Percentiles rank a stretch among this genome's conserved stretches.
Conservation (phyloP, 129 eudicot species). For the Centella asiatica region DNA sequence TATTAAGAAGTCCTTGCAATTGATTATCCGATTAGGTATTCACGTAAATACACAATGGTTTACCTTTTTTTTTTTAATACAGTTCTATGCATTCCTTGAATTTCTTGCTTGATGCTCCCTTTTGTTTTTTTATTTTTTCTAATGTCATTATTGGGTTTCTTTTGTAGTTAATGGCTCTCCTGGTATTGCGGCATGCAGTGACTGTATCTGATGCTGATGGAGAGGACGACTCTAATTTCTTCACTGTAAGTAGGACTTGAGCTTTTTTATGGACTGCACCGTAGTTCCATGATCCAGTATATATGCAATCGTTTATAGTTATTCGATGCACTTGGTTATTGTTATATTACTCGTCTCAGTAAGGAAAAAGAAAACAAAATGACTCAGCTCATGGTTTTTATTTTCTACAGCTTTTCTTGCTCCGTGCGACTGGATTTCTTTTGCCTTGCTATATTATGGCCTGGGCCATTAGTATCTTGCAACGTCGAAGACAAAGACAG, state of each 20-base stretch:
- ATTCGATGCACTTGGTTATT: not conserved
- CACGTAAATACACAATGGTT: too few species aligned
- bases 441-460: conserved; percentile 95
- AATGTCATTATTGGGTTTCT: not conserved
- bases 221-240: conserved; percentile 66
- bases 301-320: not conserved
- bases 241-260: conserved; percentile 47
- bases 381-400: not conserved
- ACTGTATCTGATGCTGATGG: conserved; percentile 59
- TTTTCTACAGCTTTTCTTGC: conserved; percentile 68
- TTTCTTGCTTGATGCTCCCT: too few species aligned
- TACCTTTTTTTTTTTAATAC: too few species aligned
- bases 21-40: too few species aligned
- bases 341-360: too few species aligned
- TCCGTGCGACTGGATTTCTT: conserved; percentile 90
- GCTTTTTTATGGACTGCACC: not conserved
- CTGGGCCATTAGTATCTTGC: conserved; percentile 93
- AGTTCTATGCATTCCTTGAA: not conserved
- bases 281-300: not conserved
- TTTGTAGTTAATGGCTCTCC: conserved; percentile 82
- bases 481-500: conserved; percentile 95
- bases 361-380: too few species aligned
- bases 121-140: not conserved
- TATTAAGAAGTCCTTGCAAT: not conserved
- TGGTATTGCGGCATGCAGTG: conserved; percentile 82